Evolutionary conservation across 257 asterid species (phyloP).

Genomic region (Ballota nigra): DNA sequence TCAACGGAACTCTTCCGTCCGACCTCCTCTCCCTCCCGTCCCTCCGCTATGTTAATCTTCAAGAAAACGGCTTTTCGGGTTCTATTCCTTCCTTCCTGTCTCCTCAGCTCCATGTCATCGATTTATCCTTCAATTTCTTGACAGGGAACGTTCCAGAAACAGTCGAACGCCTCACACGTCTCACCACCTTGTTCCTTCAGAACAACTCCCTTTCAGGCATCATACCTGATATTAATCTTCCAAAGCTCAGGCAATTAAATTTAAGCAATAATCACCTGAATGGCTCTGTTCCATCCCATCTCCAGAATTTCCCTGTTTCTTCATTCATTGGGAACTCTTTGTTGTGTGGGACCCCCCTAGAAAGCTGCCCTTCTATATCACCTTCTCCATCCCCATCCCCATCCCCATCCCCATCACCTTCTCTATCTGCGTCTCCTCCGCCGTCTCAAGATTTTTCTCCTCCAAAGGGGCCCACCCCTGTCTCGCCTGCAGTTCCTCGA

Average conservation of each 20-base stretch:
- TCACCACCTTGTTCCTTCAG: constrained; percentile 55
- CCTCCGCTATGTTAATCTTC: constrained; percentile 62
- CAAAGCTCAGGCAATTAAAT: constrained; percentile 50
- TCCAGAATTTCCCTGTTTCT: constrained; percentile 51
- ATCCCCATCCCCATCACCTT: constrained; percentile 24
- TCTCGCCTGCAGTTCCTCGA: constrained; percentile 29
- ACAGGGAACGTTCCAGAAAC: constrained; percentile 49
- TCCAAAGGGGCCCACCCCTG: not conserved
- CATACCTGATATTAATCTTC: constrained; percentile 56
- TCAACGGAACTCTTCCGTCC: constrained; percentile 58
- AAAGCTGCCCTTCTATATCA: constrained; percentile 38
- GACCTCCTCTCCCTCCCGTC: constrained; percentile 62
- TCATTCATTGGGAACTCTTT: constrained; percentile 63
- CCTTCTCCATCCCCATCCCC: constrained; percentile 50
- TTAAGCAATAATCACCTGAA: constrained; percentile 55
- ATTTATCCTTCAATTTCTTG: constrained; percentile 68
- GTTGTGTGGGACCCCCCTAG: constrained; percentile 65
- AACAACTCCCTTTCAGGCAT: constrained; percentile 61
- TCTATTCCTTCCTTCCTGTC: constrained; percentile 49
- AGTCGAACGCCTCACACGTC: constrained; percentile 41
- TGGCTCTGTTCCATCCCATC: constrained; percentile 64
- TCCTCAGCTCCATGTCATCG: constrained; percentile 45
- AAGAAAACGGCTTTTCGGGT: constrained; percentile 57
- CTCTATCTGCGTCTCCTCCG: constrained; percentile 25
- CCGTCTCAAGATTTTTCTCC: not conserved